Conservation (phyloP, 106 monocot genomes). For the Dendrobium catenatum region DNA sequence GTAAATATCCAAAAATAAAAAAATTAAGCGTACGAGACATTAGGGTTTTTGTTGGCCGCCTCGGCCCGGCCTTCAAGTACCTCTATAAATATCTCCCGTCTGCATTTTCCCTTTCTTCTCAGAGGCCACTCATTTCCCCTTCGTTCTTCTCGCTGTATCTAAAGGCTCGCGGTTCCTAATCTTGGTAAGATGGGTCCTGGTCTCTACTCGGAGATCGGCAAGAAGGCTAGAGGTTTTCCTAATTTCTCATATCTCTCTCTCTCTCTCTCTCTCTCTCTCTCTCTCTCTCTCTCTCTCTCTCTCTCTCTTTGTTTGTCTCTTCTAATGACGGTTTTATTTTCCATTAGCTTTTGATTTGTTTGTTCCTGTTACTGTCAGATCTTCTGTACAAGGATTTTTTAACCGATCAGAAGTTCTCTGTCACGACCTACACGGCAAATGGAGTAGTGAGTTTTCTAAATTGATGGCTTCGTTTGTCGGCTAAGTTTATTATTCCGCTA, state of each 20-base stretch:
- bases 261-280: too few species aligned
- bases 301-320: neutral
- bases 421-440: slow-evolving; percentile 51
- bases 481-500: neutral
- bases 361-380: slow-evolving; percentile 23
- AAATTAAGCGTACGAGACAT: too few species aligned
- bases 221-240: slow-evolving; percentile 60
- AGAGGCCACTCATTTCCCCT: too few species aligned
- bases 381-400: slow-evolving; percentile 63
- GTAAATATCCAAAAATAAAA: too few species aligned
- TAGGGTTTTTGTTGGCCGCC: too few species aligned
- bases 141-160: too few species aligned
- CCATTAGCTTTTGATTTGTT: neutral
- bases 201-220: slow-evolving; percentile 73
- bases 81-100: too few species aligned
- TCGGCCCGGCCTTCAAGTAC: too few species aligned
- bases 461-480: too few species aligned
- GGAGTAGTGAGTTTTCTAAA: slow-evolving; percentile 46
- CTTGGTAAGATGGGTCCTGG: slow-evolving; percentile 44
- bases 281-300: neutral
- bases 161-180: neutral
- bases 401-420: slow-evolving; percentile 65
- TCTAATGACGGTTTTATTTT: neutral
- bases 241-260: neutral
- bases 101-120: too few species aligned